Conservation (phyloP, 768 basidiomycete genomes). For the Calocera viscosa region DNA sequence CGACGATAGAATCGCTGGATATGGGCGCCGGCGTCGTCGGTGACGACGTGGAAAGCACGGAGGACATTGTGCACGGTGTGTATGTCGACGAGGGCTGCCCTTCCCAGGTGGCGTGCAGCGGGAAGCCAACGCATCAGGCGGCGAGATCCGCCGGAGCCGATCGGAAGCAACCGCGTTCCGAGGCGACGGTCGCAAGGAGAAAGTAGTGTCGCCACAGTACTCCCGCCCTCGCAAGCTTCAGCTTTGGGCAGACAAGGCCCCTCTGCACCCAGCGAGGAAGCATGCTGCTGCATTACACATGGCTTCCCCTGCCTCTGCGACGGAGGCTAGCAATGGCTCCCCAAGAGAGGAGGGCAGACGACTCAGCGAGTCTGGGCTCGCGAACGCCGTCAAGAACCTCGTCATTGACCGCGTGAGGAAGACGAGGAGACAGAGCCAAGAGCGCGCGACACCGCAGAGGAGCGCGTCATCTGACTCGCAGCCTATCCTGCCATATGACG, state of each 20-base stretch:
- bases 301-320: background rate
- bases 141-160: background rate
- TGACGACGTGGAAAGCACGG: background rate
- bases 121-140: background rate
- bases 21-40: slow-evolving; percentile 41
- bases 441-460: background rate
- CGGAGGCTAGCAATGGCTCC: background rate
- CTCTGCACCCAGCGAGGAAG: background rate
- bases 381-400: background rate
- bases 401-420: slow-evolving; percentile 2
- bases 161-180: background rate
- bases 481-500: background rate
- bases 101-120: background rate
- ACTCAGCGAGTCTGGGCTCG: background rate
- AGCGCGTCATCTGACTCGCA: background rate
- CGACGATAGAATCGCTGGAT: slow-evolving; percentile 81
- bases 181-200: too few relatives aligned
- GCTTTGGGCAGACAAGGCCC: background rate
- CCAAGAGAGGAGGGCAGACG: background rate
- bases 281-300: background rate
- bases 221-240: background rate
- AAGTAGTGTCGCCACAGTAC: too few relatives aligned
- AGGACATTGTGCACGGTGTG: background rate
- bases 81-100: slow-evolving; percentile 3
- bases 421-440: background rate